These are phyloP conservation scores for Arabidopsis hybrid DNA, from an alignment of 441 rosid species.

Conservation along the genomic window DNA sequence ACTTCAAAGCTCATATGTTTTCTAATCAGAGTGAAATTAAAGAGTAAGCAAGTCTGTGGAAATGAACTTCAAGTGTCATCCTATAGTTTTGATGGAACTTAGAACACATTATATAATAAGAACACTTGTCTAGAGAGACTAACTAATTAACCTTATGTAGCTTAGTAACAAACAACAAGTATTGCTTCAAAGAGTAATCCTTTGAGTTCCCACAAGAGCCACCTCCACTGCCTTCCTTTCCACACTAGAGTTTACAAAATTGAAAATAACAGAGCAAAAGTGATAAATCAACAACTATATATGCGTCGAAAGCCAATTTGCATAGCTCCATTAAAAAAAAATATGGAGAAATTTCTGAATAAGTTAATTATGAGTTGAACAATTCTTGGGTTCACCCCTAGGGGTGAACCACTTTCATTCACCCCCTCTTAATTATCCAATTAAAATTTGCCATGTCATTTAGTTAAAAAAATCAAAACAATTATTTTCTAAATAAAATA, in stretches of 20 bases:
- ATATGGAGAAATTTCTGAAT: background rate
- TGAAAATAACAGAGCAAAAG: constrained; percentile 9
- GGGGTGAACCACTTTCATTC: too few relatives aligned
- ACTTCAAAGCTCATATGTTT: constrained; percentile 5
- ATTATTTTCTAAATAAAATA: too few relatives aligned
- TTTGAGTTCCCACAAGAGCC: constrained; percentile 64
- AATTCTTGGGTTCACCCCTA: too few relatives aligned
- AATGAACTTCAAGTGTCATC: background rate
- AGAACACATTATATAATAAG: background rate
- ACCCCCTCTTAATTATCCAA: too few relatives aligned
- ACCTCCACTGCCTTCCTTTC: constrained; percentile 71
- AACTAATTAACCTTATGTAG: constrained; percentile 60
- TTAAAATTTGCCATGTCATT: too few relatives aligned
- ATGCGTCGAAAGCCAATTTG: too few relatives aligned
- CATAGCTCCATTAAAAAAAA: too few relatives aligned
- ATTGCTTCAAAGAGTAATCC: constrained; percentile 81
- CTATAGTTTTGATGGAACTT: constrained; percentile 1
- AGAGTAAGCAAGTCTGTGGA: constrained; percentile 10
- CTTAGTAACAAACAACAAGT: constrained; percentile 60
- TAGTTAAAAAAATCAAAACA: too few relatives aligned
- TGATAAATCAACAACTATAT: background rate
- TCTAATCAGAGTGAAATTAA: background rate
- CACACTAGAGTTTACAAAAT: constrained; percentile 13
- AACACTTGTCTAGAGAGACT: constrained; percentile 12
- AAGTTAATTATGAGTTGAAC: too few relatives aligned